A percentile compares a stretch with the other conserved stretches of the same genome.
These are phyloP conservation scores for Amylostereum areolatum DNA, from an alignment of 1,284 basidiomycete species.

Conservation along the genomic window DNA sequence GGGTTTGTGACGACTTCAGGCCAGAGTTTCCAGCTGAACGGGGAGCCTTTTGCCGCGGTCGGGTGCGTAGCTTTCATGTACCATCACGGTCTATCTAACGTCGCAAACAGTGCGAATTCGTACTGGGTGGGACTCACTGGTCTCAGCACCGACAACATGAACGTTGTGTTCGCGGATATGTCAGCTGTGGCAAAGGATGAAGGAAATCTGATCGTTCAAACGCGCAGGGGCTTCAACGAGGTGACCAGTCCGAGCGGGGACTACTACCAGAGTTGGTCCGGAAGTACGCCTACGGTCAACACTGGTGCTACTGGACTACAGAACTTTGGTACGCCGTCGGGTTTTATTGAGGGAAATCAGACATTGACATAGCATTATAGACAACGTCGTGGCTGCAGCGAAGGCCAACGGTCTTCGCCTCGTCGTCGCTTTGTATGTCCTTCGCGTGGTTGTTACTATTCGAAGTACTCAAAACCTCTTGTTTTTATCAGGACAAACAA, in stretches of 20 bases:
- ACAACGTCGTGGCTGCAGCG: slow-evolving; percentile 50
- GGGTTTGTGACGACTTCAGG: slow-evolving; percentile 48
- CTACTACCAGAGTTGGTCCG: slow-evolving; percentile 52
- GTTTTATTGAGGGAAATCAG: background rate
- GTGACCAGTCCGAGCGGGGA: slow-evolving; percentile 37
- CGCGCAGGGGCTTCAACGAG: slow-evolving; percentile 58
- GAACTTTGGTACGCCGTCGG: slow-evolving; percentile 39
- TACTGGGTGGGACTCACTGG: slow-evolving; percentile 47
- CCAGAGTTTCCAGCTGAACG: slow-evolving; percentile 45
- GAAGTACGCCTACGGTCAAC: slow-evolving; percentile 46
- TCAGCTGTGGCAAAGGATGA: too few relatives aligned
- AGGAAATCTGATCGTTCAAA: too few relatives aligned
- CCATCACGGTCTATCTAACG: background rate
- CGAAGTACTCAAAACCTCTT: background rate
- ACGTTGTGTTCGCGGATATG: slow-evolving; percentile 46
- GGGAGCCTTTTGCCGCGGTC: slow-evolving; percentile 42
- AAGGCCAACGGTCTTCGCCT: slow-evolving; percentile 53
- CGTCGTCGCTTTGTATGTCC: slow-evolving; percentile 49
- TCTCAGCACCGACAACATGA: slow-evolving; percentile 34
- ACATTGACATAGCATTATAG: too few relatives aligned
- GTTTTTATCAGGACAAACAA: slow-evolving; percentile 61
- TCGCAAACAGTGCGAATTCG: slow-evolving; percentile 35
- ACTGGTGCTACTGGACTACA: slow-evolving; percentile 44
- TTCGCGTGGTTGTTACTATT: background rate
- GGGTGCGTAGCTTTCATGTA: slow-evolving; percentile 29